Conservation (phyloP, 1,284 basidiomycete species). For the Ceratobasidium sp. region DNA sequence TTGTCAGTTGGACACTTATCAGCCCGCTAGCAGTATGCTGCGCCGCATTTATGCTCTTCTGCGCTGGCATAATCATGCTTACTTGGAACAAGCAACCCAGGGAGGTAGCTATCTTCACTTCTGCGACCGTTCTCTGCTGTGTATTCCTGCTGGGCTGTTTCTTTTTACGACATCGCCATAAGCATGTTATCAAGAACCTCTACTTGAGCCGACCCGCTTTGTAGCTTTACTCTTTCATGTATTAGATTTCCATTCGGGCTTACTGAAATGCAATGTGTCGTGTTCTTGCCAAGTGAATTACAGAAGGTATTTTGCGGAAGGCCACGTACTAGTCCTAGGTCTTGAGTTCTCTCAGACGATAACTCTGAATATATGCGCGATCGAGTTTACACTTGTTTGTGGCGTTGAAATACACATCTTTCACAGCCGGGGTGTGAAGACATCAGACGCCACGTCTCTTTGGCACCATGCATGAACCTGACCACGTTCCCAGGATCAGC, state of each 20-base stretch:
- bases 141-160: background rate
- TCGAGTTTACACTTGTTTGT: too few relatives aligned
- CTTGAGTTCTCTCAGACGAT: too few relatives aligned
- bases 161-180: constrained; percentile 29
- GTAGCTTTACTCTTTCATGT: background rate
- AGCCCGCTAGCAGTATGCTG: constrained; percentile 4
- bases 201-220: constrained; percentile 7
- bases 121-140: constrained; percentile 21
- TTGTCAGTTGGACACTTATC: background rate
- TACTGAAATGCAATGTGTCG: background rate
- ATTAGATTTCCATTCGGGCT: background rate
- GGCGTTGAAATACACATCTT: too few relatives aligned
- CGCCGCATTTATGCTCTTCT: constrained; percentile 22
- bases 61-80: constrained; percentile 21
- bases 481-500: too few relatives aligned
- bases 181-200: constrained; percentile 30
- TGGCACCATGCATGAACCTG: too few relatives aligned
- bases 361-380: too few relatives aligned
- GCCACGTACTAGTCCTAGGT: too few relatives aligned
- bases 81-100: constrained; percentile 28
- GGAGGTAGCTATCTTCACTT: constrained; percentile 32
- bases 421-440: too few relatives aligned
- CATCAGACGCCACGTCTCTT: too few relatives aligned
- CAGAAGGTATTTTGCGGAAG: too few relatives aligned
- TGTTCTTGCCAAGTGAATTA: too few relatives aligned